Evolutionary conservation across 164 flowering plant species (phyloP).

Genomic region (Vitis cinerea): DNA sequence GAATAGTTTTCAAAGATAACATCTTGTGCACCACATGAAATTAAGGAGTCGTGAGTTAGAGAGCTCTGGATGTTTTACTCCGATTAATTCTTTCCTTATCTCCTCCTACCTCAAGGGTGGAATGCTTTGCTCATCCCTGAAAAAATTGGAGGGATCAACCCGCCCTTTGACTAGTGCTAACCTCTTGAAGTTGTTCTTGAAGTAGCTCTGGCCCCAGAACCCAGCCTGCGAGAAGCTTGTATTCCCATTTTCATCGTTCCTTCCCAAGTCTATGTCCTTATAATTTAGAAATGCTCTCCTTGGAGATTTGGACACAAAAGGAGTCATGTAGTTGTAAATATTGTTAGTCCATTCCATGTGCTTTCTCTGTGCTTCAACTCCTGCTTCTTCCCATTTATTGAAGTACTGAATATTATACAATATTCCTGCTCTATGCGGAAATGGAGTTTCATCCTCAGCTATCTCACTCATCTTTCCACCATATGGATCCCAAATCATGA

Average conservation of each 20-base stretch:
- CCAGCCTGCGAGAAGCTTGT: slow-evolving; percentile 13
- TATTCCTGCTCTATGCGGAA: slow-evolving; percentile 1
- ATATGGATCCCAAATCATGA: not conserved
- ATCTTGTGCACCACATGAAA: no score
- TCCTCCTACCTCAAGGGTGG: not conserved
- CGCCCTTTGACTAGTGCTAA: slow-evolving; percentile 20
- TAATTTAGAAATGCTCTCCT: slow-evolving; percentile 21
- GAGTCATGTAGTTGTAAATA: slow-evolving; percentile 15
- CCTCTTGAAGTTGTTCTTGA: slow-evolving; percentile 17
- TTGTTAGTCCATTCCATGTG: not conserved
- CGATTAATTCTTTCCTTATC: no score
- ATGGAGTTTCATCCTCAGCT: not conserved
- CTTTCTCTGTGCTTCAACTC: not conserved
- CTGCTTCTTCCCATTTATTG: not conserved
- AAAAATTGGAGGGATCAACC: slow-evolving; percentile 28
- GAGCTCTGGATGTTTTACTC: no score
- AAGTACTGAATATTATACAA: not conserved
- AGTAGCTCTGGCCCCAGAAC: slow-evolving; percentile 19
- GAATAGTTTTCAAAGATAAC: no score
- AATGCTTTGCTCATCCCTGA: slow-evolving; percentile 30
- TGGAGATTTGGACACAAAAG: slow-evolving; percentile 23
- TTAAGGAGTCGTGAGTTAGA: no score
- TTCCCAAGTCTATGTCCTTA: slow-evolving; percentile 22
- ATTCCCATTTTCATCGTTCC: slow-evolving; percentile 12
- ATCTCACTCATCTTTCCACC: slow-evolving; percentile 6